A percentile compares a stretch with the other conserved stretches of the same genome.
These are phyloP conservation scores for Datisca glomerata DNA, from an alignment of 306 rosid species.

Conservation along the genomic window DNA sequence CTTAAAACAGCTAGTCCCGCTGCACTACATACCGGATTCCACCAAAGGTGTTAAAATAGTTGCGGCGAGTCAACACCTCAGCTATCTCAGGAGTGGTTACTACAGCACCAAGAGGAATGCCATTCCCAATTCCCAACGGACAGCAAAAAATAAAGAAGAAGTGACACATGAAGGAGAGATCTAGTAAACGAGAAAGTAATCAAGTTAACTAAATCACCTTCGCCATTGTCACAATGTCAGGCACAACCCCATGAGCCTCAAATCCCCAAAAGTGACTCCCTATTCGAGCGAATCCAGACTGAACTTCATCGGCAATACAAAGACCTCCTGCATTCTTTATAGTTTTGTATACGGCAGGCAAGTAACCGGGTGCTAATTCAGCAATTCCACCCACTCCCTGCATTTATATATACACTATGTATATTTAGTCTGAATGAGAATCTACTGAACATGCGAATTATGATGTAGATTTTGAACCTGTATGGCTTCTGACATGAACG, in stretches of 20 bases:
- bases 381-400: constrained; percentile 93
- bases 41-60: constrained; percentile 83
- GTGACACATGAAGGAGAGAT: neutral
- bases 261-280: constrained; percentile 96
- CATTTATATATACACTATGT: neutral
- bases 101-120: constrained; percentile 95
- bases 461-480: too few species aligned
- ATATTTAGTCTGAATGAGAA: too few species aligned
- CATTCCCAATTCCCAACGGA: constrained; percentile 86
- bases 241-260: constrained; percentile 82
- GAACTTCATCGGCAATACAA: constrained; percentile 93
- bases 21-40: constrained; percentile 87
- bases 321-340: constrained; percentile 84
- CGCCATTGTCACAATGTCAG: constrained; percentile 94
- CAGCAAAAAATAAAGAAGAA: constrained; percentile 9
- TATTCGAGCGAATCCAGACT: constrained; percentile 75
- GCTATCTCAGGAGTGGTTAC: constrained; percentile 94
- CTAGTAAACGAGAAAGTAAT: too few species aligned
- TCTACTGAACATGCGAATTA: too few species aligned
- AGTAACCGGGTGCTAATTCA: constrained; percentile 88
- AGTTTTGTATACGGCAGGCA: constrained; percentile 43
- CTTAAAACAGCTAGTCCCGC: constrained; percentile 83
- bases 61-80: constrained; percentile 56
- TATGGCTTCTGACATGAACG: constrained; percentile 73
- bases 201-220: too few species aligned